Evolutionary conservation across 768 basidiomycete genomes (phyloP), one percentile per base, ranked within the genome.

Genomic region (Lactarius evosmus): DNA sequence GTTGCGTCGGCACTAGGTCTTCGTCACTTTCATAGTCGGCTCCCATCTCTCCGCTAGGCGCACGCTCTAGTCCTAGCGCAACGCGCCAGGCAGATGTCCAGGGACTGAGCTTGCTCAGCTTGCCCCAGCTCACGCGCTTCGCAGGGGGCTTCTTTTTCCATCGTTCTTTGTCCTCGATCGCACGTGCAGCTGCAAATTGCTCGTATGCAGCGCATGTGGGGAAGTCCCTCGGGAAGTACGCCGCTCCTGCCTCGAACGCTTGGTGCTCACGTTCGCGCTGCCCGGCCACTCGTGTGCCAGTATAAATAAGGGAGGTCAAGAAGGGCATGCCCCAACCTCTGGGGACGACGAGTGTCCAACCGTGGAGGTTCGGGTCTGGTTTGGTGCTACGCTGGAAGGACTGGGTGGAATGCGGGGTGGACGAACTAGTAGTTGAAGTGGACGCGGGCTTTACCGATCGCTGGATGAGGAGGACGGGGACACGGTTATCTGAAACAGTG

Each of bases 271-370:
- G 84, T 71, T 98, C 93, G 32, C 87, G 84, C 70, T 95, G 88
- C 2, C 95, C 96, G 6, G 83, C 91, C 19, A 96, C 81, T 7
- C 93, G 87, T 1, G 91, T 91, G 25, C 90, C 89, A 0, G 95
- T 94, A 73, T 85, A 86, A 3, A 82, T 80, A 56, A 99, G 82
- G 3, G 95, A 95, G 44, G 80, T 81, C 66, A 91, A 85, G 76
- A 98, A 93, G 1, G 95, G 81, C 88, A 94, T 96, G 0, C 84
- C 82, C 94, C 95, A 98, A 14, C 93, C 94, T 1, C 85, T 79
- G 3, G 96, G 96, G 34, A 96, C 73, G 52, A 97, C 78, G 9
- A 99, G 76, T 8, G 87, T 93, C 89, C 92, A 97, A 41, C 95
- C 95, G 69, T 94, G 86, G 33, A 93, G 76, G 1, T 72, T 59